These are phyloP conservation scores for Cyberlindnera maclurae DNA, from an alignment of 805 yeast species.

Conservation along the genomic window DNA sequence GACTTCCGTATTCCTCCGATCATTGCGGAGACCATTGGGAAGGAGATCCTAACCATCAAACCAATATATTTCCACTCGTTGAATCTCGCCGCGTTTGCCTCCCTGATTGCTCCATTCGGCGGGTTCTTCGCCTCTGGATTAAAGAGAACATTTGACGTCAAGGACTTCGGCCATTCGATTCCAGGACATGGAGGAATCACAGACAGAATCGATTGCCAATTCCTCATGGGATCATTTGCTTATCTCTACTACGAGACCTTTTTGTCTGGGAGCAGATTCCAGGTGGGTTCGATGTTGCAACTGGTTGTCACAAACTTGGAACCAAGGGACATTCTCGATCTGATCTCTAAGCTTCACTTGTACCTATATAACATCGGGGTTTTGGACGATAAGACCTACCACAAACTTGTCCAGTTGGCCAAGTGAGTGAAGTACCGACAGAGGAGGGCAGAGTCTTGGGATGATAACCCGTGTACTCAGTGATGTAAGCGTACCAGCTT, in stretches of 20 bases:
- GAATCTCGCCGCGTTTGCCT: conserved; percentile 86
- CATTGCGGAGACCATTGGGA: conserved; percentile 41
- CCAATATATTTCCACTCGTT: conserved; percentile 90
- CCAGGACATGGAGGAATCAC: conserved; percentile 99
- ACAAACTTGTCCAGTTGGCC: conserved; percentile 8
- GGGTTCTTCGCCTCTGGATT: conserved; percentile 98
- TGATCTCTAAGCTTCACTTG: conserved; percentile 45
- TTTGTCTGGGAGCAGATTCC: conserved; percentile 63
- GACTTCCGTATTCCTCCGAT: conserved; percentile 68
- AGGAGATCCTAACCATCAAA: conserved; percentile 52
- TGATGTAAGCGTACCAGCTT: too few relatives aligned
- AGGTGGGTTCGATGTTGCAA: conserved; percentile 71
- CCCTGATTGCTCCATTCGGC: conserved; percentile 96
- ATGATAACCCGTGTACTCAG: too few relatives aligned
- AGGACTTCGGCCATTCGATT: conserved; percentile 96
- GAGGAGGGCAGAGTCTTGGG: too few relatives aligned
- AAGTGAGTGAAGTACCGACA: neutral
- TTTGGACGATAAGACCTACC: conserved; percentile 29
- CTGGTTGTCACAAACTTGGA: conserved; percentile 64
- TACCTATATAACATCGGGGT: conserved; percentile 32
- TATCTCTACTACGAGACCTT: conserved; percentile 91
- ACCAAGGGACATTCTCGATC: conserved; percentile 54
- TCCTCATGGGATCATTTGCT: conserved; percentile 93
- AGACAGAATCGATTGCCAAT: conserved; percentile 96
- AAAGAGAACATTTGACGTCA: conserved; percentile 91